Evolutionary conservation across 1,139 yeast species (phyloP), one percentile per base, ranked within the genome.

Genomic region (Yamadazyma jaroonii): DNA sequence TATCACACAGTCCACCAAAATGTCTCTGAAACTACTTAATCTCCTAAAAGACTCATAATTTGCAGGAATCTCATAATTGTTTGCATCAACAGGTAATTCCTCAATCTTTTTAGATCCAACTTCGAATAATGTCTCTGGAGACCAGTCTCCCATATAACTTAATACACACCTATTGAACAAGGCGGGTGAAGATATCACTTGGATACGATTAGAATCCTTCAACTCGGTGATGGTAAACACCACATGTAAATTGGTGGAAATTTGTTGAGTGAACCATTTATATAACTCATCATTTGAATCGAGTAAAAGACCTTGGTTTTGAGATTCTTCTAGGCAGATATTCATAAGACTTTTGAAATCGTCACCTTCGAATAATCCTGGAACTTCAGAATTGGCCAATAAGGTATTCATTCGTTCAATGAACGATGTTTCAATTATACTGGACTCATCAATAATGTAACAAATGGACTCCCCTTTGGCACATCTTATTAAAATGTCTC

Each of bases 61-160:
- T 0, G 41, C 50, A 2, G 78, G 73, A 2, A 62, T 42, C 3
- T 35, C 42, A 46, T 64, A 75, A 8, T 59, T 61, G 0, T 77
- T 64, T 30, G 64, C 50, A 42, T 81, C 84, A 21, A 84, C 55
- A 3, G 89, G 84, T 11, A 80, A 53, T 9, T 57, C 45, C 10
- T 61, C 60, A 2, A 81, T 59, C 22, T 68, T 48, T 4, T 71
- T 62, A 0, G 52, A 39, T 0, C 79, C 79, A 29, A 88, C 77
- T 37, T 77, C 78, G 12, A 49, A 48, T 37, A 83, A 57, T 0
- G 89, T 64, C 0, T 49, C 45, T 7, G 54, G 49, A 0, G 82
- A 68, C 97, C 97, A 90, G 40, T 80, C 79, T 3, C 96, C 96
- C 83, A 88, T 81, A 90, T 95, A 88, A 53, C 83, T 80, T 29